Conservation (phyloP, 2,329 filamentous ascomycete species). For the Pseudogymnoascus sp. region DNA sequence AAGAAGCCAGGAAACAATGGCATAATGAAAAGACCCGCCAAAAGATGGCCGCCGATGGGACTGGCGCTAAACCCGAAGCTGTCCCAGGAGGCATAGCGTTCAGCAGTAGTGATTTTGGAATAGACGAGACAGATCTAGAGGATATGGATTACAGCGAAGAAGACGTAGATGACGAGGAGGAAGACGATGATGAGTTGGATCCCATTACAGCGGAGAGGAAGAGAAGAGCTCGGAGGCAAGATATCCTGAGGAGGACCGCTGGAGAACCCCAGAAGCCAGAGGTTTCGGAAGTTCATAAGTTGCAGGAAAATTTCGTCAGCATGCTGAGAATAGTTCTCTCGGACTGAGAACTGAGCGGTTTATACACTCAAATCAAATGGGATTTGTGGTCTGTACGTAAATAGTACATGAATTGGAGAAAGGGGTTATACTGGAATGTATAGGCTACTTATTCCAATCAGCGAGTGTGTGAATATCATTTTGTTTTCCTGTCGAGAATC, state of each 20-base stretch:
- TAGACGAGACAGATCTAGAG: constrained; percentile 78
- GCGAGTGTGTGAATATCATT: not conserved
- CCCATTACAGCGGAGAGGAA: constrained; percentile 82
- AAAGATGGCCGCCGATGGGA: constrained; percentile 90
- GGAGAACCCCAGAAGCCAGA: constrained; percentile 77
- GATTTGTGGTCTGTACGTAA: not conserved
- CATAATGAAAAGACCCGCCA: constrained; percentile 95
- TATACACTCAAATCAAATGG: not conserved
- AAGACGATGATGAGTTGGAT: constrained; percentile 70
- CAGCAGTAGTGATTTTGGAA: constrained; percentile 77
- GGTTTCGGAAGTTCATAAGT: constrained; percentile 70
- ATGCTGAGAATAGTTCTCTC: constrained; percentile 80
- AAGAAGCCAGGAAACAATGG: constrained; percentile 94
- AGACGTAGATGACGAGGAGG: constrained; percentile 58
- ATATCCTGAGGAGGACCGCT: constrained; percentile 69
- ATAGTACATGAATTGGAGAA: not conserved
- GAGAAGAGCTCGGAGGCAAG: constrained; percentile 66
- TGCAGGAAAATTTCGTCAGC: constrained; percentile 69
- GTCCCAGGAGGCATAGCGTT: constrained; percentile 53
- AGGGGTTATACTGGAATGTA: not conserved
- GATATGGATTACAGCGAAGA: constrained; percentile 77
- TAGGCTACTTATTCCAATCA: not conserved
- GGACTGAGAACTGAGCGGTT: constrained; percentile 39
- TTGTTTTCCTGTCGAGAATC: not conserved
- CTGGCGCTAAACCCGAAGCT: constrained; percentile 30